These are phyloP conservation scores for Apiospora sp. DNA, from an alignment of 2,329 filamentous ascomycete species.

Conservation along the genomic window DNA sequence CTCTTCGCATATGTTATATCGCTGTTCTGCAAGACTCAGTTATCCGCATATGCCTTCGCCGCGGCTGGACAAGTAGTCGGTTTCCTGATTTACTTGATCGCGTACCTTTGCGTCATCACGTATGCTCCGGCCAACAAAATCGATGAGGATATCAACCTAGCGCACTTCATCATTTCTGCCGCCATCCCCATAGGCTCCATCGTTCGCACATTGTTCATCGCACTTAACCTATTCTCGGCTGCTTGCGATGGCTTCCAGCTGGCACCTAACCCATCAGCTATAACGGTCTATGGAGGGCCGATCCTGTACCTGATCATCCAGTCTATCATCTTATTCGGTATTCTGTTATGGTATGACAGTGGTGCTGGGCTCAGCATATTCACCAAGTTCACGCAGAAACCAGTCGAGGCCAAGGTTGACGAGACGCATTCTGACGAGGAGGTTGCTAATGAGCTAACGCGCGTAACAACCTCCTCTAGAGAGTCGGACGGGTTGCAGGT, in stretches of 20 bases:
- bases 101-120: slow-evolving; percentile 75
- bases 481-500: slow-evolving; percentile 76
- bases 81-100: slow-evolving; percentile 76
- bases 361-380: slow-evolving; percentile 67
- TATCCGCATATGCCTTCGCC: slow-evolving; percentile 85
- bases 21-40: slow-evolving; percentile 78
- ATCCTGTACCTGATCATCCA: slow-evolving; percentile 85
- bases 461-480: slow-evolving; percentile 62
- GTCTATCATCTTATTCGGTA: slow-evolving; percentile 71
- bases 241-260: slow-evolving; percentile 73
- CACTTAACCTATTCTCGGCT: slow-evolving; percentile 84
- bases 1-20: slow-evolving; percentile 84
- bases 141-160: slow-evolving; percentile 70
- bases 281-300: slow-evolving; percentile 81
- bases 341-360: slow-evolving; percentile 83
- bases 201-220: slow-evolving; percentile 76
- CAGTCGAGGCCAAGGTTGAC: slow-evolving; percentile 38
- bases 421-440: slow-evolving; percentile 60
- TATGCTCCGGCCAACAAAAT: slow-evolving; percentile 76
- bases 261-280: slow-evolving; percentile 72
- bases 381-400: slow-evolving; percentile 43
- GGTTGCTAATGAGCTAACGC: slow-evolving; percentile 68
- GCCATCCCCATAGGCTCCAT: slow-evolving; percentile 82
- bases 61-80: slow-evolving; percentile 78
- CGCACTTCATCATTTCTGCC: slow-evolving; percentile 77